Conservation (phyloP, 768 basidiomycete genomes). For the Amanita muscaria region DNA sequence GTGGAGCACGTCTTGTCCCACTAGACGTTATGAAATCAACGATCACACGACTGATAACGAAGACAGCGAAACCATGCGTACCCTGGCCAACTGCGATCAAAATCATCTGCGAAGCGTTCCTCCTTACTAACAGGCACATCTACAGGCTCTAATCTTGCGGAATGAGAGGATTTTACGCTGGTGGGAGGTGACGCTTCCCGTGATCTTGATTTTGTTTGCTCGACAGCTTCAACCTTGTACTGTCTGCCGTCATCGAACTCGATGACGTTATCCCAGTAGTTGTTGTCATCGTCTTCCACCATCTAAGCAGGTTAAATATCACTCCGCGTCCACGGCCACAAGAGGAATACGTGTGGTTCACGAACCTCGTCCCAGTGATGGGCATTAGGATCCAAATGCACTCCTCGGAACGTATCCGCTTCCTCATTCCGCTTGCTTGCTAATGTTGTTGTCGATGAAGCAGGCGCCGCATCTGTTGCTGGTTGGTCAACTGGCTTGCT, state of each 20-base stretch:
- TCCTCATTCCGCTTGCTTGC: constrained; percentile 67
- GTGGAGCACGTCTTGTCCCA: constrained; percentile 1
- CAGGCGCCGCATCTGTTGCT: constrained; percentile 42
- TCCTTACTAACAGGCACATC: constrained; percentile 63
- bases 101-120: constrained; percentile 88
- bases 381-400: constrained; percentile 87
- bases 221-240: constrained; percentile 66
- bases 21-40: background rate
- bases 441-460: constrained; percentile 35
- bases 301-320: constrained; percentile 49
- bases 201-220: constrained; percentile 17
- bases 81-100: constrained; percentile 94
- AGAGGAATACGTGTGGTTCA: constrained; percentile 10
- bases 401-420: constrained; percentile 89
- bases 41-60: background rate
- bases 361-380: constrained; percentile 98
- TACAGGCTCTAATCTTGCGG: constrained; percentile 15
- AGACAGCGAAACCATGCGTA: constrained; percentile 15
- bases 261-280: constrained; percentile 81
- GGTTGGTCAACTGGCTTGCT: constrained; percentile 31
- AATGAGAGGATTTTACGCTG: constrained; percentile 13
- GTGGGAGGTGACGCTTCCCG: constrained; percentile 6
- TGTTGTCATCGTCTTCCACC: constrained; percentile 89
- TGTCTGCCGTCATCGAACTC: constrained; percentile 95
- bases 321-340: constrained; percentile 1